Evolutionary conservation across 176 grass and related monocot species (phyloP), one percentile per base, ranked within the genome.

Genomic region (Oryza nivara): DNA sequence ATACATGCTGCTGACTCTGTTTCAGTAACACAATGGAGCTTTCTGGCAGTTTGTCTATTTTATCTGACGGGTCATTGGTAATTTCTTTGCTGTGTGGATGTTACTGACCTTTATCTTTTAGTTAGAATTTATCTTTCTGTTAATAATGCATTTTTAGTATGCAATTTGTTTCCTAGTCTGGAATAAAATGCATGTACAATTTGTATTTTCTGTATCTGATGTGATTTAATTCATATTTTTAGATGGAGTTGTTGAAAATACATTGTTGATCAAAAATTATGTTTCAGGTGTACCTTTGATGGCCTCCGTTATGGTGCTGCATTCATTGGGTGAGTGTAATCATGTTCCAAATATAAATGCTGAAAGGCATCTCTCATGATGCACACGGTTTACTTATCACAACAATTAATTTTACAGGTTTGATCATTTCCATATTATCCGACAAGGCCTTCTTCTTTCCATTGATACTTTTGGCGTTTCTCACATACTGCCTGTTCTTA

Each of bases 21-120:
- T 45, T 86, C 89, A 1, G 93, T 98, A 28, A 90, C 68, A 73
- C 96, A 98, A 26, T 98, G 96, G 96, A 98, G 89, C 70, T 80
- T 98, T 75, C 81, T 98, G 63, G 85, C 93, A 58, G 77, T 98
- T 79, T 98, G 93, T 89, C 66, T 98, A 35, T 98, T 98, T 86
- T 98, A 93, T 89, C 83, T 92, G 79, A 95, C 89, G 44, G 93
- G 96, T 75, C 96, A 98, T 64, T 98, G 96, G 96, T 98, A 88
- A 49, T 72, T 80, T 91, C 65, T 19, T 81, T 93, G 23, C 15
- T 43, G 34, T 71, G 82, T 87, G 25, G 49, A 45, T 68, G 23
- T 51, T 25, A 28, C 38, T 85, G 48, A n/a, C 17, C 63, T 70
- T n/a, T 85, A 45, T 84, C 40, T 76, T 22, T 20, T 72, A 63